Percentiles rank a stretch among this genome's conserved stretches.
Evolutionary conservation across 2,329 filamentous ascomycete genomes (phyloP).

Genomic region (Colletotrichum costaricense): DNA sequence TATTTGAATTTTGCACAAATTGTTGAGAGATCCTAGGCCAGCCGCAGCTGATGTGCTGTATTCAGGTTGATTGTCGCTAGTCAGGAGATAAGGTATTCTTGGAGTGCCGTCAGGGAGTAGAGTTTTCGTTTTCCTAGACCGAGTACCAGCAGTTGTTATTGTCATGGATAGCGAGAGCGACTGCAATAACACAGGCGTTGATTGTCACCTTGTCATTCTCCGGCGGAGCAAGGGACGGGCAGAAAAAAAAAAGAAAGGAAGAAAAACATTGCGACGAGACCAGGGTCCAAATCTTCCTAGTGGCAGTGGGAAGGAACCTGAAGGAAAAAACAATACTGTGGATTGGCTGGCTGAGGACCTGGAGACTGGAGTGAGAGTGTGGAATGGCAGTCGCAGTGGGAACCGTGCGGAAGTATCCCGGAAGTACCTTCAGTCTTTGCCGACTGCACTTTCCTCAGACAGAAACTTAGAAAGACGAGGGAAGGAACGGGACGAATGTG

Average conservation of each 20-base stretch:
- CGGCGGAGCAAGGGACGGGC: constrained; percentile 2
- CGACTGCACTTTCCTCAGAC: background rate
- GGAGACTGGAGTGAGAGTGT: too few relatives aligned
- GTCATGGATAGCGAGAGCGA: background rate
- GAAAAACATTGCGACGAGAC: background rate
- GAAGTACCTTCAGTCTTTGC: constrained; percentile 4
- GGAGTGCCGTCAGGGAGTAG: background rate
- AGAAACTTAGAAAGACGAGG: background rate
- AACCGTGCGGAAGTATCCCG: constrained; percentile 23
- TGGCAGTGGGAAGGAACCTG: background rate
- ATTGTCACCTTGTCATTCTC: background rate
- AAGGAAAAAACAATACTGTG: background rate
- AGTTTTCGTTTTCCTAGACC: background rate
- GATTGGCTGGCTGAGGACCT: background rate
- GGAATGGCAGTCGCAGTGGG: background rate
- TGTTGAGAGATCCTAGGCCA: constrained; percentile 1
- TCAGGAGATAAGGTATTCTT: background rate
- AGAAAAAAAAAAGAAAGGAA: background rate
- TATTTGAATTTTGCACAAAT: constrained; percentile 5
- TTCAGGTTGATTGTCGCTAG: constrained; percentile 10
- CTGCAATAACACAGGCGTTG: background rate
- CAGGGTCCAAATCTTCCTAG: constrained; percentile 7
- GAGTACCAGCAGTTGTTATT: background rate
- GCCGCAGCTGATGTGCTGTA: background rate
- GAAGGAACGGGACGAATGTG: background rate